Conservation (phyloP, 1,284 basidiomycete species). For the Sutorius eximius region DNA sequence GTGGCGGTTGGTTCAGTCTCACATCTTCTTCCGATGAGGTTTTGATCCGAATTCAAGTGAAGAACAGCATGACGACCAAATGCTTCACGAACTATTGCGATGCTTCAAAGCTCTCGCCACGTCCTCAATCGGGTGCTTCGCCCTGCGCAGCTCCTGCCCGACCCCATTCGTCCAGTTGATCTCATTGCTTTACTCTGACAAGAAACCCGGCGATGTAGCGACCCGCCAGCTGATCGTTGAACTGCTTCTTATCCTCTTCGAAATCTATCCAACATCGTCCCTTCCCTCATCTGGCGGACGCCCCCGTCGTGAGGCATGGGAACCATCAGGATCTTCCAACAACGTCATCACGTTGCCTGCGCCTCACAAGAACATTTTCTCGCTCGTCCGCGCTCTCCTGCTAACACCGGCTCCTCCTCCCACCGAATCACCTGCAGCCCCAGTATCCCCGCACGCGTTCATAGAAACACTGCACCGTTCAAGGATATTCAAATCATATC, state of each 20-base stretch:
- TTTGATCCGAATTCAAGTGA: conserved; percentile 55
- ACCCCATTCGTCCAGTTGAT: conserved; percentile 85
- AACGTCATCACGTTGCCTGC: conserved; percentile 60
- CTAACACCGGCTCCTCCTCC: conserved; percentile 76
- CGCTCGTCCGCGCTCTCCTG: conserved; percentile 67
- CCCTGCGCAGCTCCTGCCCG: conserved; percentile 81
- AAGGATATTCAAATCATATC: conserved; percentile 87
- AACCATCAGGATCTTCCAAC: conserved; percentile 43
- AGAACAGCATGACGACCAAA: conserved; percentile 96
- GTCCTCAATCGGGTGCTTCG: conserved; percentile 80
- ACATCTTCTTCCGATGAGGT: conserved; percentile 1
- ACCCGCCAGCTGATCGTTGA: conserved; percentile 91
- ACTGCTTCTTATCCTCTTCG: conserved; percentile 78
- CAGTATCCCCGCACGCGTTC: conserved; percentile 82
- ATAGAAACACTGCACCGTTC: conserved; percentile 82
- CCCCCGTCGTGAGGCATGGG: conserved; percentile 56
- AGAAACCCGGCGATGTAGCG: conserved; percentile 92
- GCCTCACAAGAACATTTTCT: conserved; percentile 71
- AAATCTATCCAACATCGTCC: conserved; percentile 72
- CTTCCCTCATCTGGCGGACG: conserved; percentile 52
- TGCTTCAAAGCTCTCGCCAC: conserved; percentile 94
- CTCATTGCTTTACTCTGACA: conserved; percentile 89
- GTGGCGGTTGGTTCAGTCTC: conserved; percentile 71
- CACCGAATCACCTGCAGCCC: conserved; percentile 61
- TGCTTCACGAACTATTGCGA: conserved; percentile 88